Percentiles rank a stretch among this genome's conserved stretches.
phyloP scores from a whole-genome alignment of 2,329 filamentous ascomycete genomes.

The Davidsoniella virescens region DNA sequence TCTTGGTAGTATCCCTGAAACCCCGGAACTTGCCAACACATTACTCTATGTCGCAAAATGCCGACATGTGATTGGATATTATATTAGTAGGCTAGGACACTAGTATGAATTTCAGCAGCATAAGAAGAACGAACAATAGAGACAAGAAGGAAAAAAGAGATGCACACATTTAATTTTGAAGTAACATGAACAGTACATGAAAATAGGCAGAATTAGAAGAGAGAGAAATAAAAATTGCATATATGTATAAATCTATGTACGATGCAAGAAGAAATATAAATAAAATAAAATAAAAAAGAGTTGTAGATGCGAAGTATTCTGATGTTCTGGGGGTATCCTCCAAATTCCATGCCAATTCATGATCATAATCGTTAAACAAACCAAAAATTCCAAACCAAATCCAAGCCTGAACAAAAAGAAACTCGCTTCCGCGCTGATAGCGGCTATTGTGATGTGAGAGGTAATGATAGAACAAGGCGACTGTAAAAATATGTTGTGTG shows the following conservation, averaged over 20 bases:
- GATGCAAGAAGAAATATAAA: background rate
- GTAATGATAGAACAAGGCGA: conserved; percentile 1
- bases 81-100: too few species aligned
- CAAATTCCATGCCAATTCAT: conserved; percentile 11
- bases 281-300: background rate
- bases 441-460: conserved; percentile 2
- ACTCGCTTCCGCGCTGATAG: conserved; percentile 14
- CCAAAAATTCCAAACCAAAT: conserved; percentile 7
- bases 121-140: background rate
- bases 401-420: conserved; percentile 13
- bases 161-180: background rate
- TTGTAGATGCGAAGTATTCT: conserved; percentile 9
- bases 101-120: background rate
- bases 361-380: conserved; percentile 13
- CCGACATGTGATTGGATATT: too few species aligned
- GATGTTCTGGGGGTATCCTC: conserved; percentile 13
- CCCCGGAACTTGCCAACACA: too few species aligned
- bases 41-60: too few species aligned
- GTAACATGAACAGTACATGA: background rate
- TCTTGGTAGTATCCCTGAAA: too few species aligned
- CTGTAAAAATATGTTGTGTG: background rate
- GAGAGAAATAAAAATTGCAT: background rate
- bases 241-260: conserved; percentile 5
- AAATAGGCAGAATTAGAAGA: background rate
- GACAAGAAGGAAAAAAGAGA: background rate